phyloP scores from a whole-genome alignment of 169 alveolate genomes.

The Plasmodium blacklocki region DNA sequence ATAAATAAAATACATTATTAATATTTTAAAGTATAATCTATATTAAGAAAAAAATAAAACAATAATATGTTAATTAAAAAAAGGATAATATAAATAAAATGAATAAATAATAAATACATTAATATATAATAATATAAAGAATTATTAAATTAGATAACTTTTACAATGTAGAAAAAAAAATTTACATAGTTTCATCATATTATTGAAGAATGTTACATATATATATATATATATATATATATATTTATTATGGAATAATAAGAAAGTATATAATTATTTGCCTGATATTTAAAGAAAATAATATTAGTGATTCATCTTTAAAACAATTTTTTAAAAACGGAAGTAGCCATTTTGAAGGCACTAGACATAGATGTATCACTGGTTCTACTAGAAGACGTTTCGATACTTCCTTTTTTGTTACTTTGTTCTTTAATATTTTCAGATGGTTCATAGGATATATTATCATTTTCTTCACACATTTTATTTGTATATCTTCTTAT shows the following conservation, averaged over 20 bases:
- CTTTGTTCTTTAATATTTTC: conserved; percentile 40
- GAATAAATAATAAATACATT: neutral
- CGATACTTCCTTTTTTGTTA: conserved; percentile 38
- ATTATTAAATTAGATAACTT: too few species aligned
- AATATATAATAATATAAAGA: conserved; percentile 8
- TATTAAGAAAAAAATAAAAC: conserved; percentile 36
- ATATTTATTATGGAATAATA: too few species aligned
- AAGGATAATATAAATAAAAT: neutral
- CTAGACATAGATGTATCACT: conserved; percentile 74
- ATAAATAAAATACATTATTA: conserved; percentile 39
- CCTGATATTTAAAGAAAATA: too few species aligned
- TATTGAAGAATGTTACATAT: too few species aligned
- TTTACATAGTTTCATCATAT: too few species aligned
- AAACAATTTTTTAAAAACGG: conserved; percentile 75
- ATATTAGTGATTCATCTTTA: neutral
- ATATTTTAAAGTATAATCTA: conserved; percentile 29
- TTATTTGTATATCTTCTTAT: conserved; percentile 57
- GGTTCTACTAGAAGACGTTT: conserved; percentile 66
- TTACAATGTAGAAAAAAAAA: too few species aligned
- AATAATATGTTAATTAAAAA: conserved; percentile 16
- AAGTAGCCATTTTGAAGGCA: conserved; percentile 76
- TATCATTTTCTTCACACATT: conserved; percentile 43
- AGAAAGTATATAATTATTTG: too few species aligned
- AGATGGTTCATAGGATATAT: conserved; percentile 42
- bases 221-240: too few species aligned